Percentiles rank a stretch among this genome's conserved stretches.
Conservation (phyloP, 1,284 basidiomycete genomes). For the Trichosporon ovoides region DNA sequence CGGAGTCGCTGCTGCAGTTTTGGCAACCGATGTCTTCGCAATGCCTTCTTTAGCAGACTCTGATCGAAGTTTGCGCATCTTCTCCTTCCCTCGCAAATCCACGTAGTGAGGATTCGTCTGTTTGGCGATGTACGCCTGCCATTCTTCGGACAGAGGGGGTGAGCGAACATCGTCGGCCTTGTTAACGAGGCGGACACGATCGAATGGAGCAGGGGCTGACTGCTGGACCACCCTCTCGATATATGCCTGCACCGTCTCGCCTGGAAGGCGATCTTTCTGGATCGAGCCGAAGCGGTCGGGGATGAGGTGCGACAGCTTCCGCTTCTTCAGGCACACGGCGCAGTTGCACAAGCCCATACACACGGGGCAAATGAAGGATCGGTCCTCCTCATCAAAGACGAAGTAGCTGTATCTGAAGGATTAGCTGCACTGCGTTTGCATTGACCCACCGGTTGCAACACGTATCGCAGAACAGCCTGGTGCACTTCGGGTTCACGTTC, state of each 20-base stretch:
- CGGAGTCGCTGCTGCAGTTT: not conserved
- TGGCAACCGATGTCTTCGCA: not conserved
- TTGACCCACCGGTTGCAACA: constrained; percentile 39
- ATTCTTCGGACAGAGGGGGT: constrained; percentile 24
- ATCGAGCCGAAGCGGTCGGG: constrained; percentile 1
- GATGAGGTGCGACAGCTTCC: constrained; percentile 32
- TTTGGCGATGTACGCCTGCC: constrained; percentile 9
- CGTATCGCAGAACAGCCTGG: constrained; percentile 32
- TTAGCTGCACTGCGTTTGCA: not conserved
- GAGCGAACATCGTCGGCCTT: constrained; percentile 27
- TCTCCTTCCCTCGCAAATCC: constrained; percentile 6
- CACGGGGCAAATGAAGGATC: constrained; percentile 43
- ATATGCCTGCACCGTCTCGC: constrained; percentile 29
- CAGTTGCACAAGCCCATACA: constrained; percentile 44
- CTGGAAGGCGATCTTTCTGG: constrained; percentile 2
- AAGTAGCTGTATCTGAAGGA: constrained; percentile 39
- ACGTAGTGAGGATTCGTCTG: constrained; percentile 1
- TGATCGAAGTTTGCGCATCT: not conserved
- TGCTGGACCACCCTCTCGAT: constrained; percentile 22
- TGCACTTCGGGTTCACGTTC: constrained; percentile 35
- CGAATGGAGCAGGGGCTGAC: constrained; percentile 23
- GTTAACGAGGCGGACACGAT: constrained; percentile 36
- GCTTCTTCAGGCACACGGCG: constrained; percentile 33
- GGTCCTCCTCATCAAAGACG: constrained; percentile 39
- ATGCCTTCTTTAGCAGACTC: not conserved